Evolutionary conservation across 768 basidiomycete species (phyloP).

Genomic region (Paxillus ammoniavirescens): DNA sequence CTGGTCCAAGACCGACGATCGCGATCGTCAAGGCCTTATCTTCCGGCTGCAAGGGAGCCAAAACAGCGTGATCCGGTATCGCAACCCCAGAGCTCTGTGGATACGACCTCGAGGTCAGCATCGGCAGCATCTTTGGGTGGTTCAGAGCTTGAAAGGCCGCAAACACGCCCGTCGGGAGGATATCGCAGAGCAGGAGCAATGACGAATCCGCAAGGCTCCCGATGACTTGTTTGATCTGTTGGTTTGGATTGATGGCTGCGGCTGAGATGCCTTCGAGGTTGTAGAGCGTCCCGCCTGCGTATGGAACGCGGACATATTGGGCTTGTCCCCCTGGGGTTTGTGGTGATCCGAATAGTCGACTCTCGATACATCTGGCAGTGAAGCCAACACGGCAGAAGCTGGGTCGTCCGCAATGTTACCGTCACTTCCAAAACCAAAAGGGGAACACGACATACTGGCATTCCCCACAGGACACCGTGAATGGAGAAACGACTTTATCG

Average conservation of each 20-base stretch:
- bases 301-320: constrained; percentile 76
- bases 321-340: constrained; percentile 72
- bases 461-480: constrained; percentile 81
- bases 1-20: constrained; percentile 74
- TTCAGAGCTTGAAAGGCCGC: constrained; percentile 70
- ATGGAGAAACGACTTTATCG: constrained; percentile 78
- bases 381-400: constrained; percentile 75
- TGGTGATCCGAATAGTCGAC: constrained; percentile 65
- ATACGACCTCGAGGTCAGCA: constrained; percentile 59
- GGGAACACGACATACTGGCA: constrained; percentile 58
- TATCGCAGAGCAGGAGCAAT: constrained; percentile 71
- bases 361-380: constrained; percentile 64
- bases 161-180: constrained; percentile 78
- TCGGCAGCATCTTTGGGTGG: constrained; percentile 67
- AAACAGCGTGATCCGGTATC: neutral
- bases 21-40: constrained; percentile 61
- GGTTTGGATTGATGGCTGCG: constrained; percentile 14
- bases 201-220: constrained; percentile 57
- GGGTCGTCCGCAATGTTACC: neutral
- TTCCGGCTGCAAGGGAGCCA: constrained; percentile 35
- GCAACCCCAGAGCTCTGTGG: constrained; percentile 36
- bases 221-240: constrained; percentile 35
- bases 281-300: constrained; percentile 76
- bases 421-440: neutral
- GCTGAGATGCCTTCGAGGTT: constrained; percentile 50